Conservation (phyloP, 305 asterid species). For the Ajuga reptans region DNA sequence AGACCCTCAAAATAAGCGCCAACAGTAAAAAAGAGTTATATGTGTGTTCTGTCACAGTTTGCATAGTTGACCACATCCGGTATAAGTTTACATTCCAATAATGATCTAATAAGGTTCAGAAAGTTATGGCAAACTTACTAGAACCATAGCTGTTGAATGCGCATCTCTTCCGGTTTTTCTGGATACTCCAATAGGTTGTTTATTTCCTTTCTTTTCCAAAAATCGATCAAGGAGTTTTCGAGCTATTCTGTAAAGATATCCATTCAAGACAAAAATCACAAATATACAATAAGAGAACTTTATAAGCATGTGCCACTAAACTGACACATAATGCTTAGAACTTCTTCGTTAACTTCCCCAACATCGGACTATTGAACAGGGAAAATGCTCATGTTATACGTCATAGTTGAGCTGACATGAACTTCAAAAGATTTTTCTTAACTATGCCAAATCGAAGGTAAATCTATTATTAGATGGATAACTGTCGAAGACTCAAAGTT, state of each 20-base stretch:
- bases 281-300: constrained; percentile 3
- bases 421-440: no score
- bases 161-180: constrained; percentile 36
- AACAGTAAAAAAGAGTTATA: background rate
- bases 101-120: constrained; percentile 5
- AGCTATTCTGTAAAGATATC: constrained; percentile 50
- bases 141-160: constrained; percentile 47
- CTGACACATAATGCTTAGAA: background rate
- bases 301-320: background rate
- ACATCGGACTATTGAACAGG: background rate
- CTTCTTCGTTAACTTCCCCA: background rate
- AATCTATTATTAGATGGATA: background rate
- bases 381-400: background rate
- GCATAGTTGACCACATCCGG: background rate
- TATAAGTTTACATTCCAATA: constrained; percentile 9
- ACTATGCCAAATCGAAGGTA: no score
- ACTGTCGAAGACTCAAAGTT: background rate
- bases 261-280: constrained; percentile 7
- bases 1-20: background rate
- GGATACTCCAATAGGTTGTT: constrained; percentile 26
- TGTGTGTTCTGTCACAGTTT: background rate
- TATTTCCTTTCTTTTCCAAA: constrained; percentile 35
- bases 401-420: no score
- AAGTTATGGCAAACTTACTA: constrained; percentile 44
- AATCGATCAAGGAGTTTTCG: constrained; percentile 34